A percentile compares a stretch with the other conserved stretches of the same genome.
Conservation (phyloP, 2,329 filamentous ascomycete species). For the Fusarium beomiforme region DNA sequence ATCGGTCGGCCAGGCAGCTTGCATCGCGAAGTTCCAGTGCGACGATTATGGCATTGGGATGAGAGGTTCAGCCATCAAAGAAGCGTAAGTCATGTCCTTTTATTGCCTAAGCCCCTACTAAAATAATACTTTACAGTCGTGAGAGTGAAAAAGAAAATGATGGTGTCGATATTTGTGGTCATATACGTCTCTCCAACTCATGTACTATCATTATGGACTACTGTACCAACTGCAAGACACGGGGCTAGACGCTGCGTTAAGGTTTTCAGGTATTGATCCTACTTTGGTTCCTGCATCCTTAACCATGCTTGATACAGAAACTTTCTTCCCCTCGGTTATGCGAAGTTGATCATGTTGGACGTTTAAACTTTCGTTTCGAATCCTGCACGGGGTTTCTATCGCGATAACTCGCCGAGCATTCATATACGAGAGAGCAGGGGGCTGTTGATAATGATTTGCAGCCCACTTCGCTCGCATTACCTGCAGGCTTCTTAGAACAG, state of each 20-base stretch:
- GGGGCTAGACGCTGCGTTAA: neutral
- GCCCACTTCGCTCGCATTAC: no score
- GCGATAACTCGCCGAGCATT: neutral
- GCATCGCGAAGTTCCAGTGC: conserved; percentile 17
- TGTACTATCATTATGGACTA: conserved; percentile 16
- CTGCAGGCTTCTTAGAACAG: no score
- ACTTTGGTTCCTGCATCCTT: no score
- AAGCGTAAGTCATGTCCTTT: neutral
- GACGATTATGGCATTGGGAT: conserved; percentile 21
- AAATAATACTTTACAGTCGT: neutral
- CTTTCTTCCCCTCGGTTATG: no score
- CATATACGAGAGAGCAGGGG: neutral
- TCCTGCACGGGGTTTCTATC: neutral
- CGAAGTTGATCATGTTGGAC: no score
- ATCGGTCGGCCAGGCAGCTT: neutral
- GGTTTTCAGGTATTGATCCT: neutral
- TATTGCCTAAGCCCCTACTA: neutral
- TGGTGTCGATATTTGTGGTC: conserved; percentile 4
- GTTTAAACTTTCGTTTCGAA: neutral
- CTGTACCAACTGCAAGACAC: conserved; percentile 1
- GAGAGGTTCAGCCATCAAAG: conserved; percentile 1
- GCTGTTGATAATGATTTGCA: neutral
- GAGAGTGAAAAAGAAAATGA: neutral
- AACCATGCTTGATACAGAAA: neutral
- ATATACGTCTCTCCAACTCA: conserved; percentile 11